Evolutionary conservation across 2,329 filamentous ascomycete species (phyloP).

Genomic region (Hirsutella thompsonii): DNA sequence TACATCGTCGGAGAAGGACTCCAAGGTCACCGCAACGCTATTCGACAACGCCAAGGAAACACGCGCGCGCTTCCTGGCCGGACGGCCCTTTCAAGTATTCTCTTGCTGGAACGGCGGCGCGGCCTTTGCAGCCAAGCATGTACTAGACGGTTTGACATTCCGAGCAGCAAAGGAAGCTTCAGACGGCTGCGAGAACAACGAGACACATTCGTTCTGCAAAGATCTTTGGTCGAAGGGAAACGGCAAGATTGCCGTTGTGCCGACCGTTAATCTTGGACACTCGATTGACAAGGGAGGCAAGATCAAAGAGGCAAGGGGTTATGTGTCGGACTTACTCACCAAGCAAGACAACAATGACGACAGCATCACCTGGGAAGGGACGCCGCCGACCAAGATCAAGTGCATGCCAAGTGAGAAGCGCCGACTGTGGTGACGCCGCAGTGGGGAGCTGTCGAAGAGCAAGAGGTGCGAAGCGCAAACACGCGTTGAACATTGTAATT

Average conservation of each 20-base stretch:
- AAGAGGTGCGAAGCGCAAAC: neutral
- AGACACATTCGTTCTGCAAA: constrained; percentile 43
- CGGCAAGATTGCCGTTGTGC: constrained; percentile 41
- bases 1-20: constrained; percentile 32
- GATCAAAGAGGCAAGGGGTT: constrained; percentile 39
- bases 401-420: constrained; percentile 30
- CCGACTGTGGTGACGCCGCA: constrained; percentile 28
- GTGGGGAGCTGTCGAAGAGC: constrained; percentile 5
- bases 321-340: constrained; percentile 22
- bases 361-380: constrained; percentile 26
- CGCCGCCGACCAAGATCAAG: constrained; percentile 32
- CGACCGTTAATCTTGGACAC: constrained; percentile 43
- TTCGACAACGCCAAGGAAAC: constrained; percentile 36
- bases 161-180: constrained; percentile 15
- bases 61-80: constrained; percentile 15
- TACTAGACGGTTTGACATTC: constrained; percentile 33
- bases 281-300: constrained; percentile 26
- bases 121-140: constrained; percentile 31
- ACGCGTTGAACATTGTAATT: too few relatives aligned
- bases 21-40: constrained; percentile 33
- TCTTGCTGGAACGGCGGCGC: constrained; percentile 48
- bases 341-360: constrained; percentile 14
- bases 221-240: constrained; percentile 39
- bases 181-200: constrained; percentile 39
- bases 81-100: constrained; percentile 45